Base-by-base conservation (phyloP, 2,329 filamentous ascomycete genomes). In the Cladobotryum protrusum region DNA sequence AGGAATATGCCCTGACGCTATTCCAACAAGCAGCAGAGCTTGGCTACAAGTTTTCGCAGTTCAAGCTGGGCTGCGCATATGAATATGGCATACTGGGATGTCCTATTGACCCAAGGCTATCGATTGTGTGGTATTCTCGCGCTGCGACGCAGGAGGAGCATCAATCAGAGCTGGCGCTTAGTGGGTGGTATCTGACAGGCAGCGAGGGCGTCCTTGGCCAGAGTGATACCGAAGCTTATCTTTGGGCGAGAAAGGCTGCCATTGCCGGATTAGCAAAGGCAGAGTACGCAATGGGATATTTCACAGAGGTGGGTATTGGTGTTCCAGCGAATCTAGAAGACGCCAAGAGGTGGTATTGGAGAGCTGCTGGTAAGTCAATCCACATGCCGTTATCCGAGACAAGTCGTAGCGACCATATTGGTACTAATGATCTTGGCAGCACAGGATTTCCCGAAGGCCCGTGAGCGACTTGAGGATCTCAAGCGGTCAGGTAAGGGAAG, bases 301-400 rank as follows among this genome's bases (percentile, higher is more conserved):
- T 95, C 64, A 95, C 89, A 1, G 93, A 99, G 69, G 85, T 93
- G 44, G 93, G 93, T 12, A 97, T 99, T 59, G 93, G 93, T 29
- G 84, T 89, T 56, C 77, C 85, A 14, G 83, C 87, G 8, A 95
- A 92, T 65, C 62, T 96, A 59, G 93, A 99, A 61, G 93, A 97
- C 70, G 93, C 92, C 18, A 96, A 95, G 76, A 82, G 90, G 60
- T 99, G 93, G 93, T 99, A 99, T 71, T 96, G 91, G 80, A 80
- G 92, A 67, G 91, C 93, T 69, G 93, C 93, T 65, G 87, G 92
- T 96, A 77, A 82, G 89, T 83, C 40, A 8, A 29, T 9, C 24
- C 24, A 29, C 24, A 29, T 29, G 24, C 24, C 24, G 24, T 29
- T 29, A 29, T 29, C 24, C 24, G 24, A 29, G 24, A 29, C 24